Base-by-base conservation (phyloP, 2,329 filamentous ascomycete species). In the Alternaria burnsii region DNA sequence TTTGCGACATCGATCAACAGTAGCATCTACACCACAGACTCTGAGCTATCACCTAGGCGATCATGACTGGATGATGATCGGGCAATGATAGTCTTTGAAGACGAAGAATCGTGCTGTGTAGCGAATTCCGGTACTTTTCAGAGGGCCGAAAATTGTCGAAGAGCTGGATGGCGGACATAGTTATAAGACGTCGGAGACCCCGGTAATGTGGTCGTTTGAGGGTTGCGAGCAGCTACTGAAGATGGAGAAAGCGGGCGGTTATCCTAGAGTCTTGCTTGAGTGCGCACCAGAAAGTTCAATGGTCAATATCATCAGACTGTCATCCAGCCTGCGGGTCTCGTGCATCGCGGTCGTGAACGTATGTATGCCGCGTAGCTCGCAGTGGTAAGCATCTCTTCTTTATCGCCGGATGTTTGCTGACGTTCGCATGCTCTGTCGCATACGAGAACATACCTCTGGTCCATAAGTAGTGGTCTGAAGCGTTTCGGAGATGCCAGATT, bases 1-100 rank as follows among this genome's bases (percentile, higher is more conserved):
- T 86, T 91, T 61, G 89, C 91, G 36, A 89, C 92, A 20, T 94
- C 91, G 0, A 83, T 94, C 58, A 90, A 90, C 5, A 93, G 91
- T 78, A 93, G 90, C 76, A 90, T 93, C 66, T 93, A 89, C 72
- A 93, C 91, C 0, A 86, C 87, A 34, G 90, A 93, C 69, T 92
- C 91, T 14, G 85, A 88, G 51, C 79, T 93, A 52, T 91, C 91
- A 1, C 82, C 85, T 2, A 91, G 91, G 1, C 91, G 94, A 77
- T 85, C 90, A 64, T 84, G 90, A 59, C 82, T 94, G 55, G 90
- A 92, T 41, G 91, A 93, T 58, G 83, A 10, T 9, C n/a, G n/a
- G 36, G n/a, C 1, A 11, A 18, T 11, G 16, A 16, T 6, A 14
- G 12, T 11, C 5, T 4, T 24, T 16, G 9, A 24, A 42, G 20